Evolutionary conservation across 257 asterid species (phyloP), one percentile per base, ranked within the genome.

Genomic region (Nemophila menziesii): DNA sequence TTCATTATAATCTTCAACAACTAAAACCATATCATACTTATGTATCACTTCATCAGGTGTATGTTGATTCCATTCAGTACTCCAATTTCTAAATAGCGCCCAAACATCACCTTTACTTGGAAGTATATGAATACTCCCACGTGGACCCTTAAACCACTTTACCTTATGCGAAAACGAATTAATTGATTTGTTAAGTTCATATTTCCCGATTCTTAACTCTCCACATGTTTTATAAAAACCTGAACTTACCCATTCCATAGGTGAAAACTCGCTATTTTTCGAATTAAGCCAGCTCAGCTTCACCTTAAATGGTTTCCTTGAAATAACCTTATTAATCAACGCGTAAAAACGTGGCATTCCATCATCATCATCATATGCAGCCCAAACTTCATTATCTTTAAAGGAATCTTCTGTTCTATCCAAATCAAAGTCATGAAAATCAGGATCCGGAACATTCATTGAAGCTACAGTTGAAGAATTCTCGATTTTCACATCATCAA

Each of bases 271-370:
- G 37, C 46, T 53, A 58, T 54, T 79, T 69, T 64, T 74, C 11
- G 95, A 83, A 73, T 83, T 76, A 39, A 83, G 82, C 82, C 89
- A 83, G 70, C 78, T 77, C 26, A 83, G 61, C 55, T 44, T 77
- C 65, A 83, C 44, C 79, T 74, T 68, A 62, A 83, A 74, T 13
- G 93, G 95, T 17, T 68, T 64, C 59, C 71, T 72, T 40, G 83
- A 74, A 1, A 77, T 46, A 38, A 83, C 93, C 66, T 70, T 77
- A 54, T 58, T 62, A 36, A 83, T 54, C 61, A 83, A 56, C 24
- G 90, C 95, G 44, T 80, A 83, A 57, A 74, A 74, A 33, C 95
- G 92, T 1, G 93, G 95, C 95, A 83, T 83, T 37, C 92, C 93
- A 51, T 79, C 95, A 17, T 63, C 67, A 11, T 77, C 69, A 19